Conservation (phyloP, 2,329 filamentous ascomycete species). For the Chaetomium globosum region DNA sequence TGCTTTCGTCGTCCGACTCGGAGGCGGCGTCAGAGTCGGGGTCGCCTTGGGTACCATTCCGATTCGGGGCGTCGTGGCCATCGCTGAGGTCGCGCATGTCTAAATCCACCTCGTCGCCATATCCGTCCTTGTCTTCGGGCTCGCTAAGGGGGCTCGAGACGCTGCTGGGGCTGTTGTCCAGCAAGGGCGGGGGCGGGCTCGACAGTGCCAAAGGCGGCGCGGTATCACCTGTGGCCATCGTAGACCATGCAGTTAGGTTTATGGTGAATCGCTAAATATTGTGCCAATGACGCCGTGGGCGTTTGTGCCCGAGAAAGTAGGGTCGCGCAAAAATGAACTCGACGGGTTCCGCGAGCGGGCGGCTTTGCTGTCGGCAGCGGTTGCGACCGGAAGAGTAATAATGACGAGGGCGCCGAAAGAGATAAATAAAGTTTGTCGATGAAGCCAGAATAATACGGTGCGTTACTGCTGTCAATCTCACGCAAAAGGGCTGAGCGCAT, state of each 20-base stretch:
- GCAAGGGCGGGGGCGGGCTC: conserved; percentile 52
- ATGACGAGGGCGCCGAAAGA: conserved; percentile 2
- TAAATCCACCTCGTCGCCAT: conserved; percentile 64
- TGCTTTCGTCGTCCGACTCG: conserved; percentile 44
- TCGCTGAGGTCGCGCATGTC: conserved; percentile 39
- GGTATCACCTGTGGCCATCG: conserved; percentile 56
- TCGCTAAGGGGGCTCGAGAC: conserved; percentile 92
- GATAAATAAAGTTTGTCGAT: conserved; percentile 16
- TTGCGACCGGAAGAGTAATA: conserved; percentile 19
- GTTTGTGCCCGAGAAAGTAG: conserved; percentile 24
- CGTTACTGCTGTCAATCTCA: conserved; percentile 4
- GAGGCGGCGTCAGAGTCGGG: conserved; percentile 35
- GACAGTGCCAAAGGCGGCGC: conserved; percentile 54
- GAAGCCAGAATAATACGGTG: conserved; percentile 4
- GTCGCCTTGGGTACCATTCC: conserved; percentile 33
- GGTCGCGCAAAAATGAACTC: conserved; percentile 35
- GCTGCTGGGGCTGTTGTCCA: conserved; percentile 66
- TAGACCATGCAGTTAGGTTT: conserved; percentile 32
- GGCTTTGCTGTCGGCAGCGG: conserved; percentile 23
- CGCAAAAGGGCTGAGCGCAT: conserved; percentile 3
- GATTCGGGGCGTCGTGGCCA: conserved; percentile 28
- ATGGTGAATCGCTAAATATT: not conserved
- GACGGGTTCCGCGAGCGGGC: conserved; percentile 27
- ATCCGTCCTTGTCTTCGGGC: conserved; percentile 76
- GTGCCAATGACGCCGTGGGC: conserved; percentile 26